These are phyloP conservation scores for Pueraria montana DNA, from an alignment of 306 rosid species.

Conservation along the genomic window DNA sequence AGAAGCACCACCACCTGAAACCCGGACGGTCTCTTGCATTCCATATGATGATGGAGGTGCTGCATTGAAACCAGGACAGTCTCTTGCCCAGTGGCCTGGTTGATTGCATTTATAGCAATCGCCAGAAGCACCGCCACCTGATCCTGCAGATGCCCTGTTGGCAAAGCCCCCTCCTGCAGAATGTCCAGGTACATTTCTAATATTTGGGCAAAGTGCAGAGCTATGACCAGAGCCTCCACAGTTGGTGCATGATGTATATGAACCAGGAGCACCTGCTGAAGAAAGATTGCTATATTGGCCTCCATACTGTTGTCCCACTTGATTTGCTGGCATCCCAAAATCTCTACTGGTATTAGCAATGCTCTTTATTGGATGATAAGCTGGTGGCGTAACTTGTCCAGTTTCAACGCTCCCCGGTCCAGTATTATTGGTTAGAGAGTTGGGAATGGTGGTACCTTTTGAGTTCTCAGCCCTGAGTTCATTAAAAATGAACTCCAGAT, in stretches of 20 bases:
- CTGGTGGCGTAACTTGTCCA: constrained; percentile 53
- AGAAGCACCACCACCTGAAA: too few species aligned
- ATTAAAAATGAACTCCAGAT: constrained; percentile 66
- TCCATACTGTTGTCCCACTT: constrained; percentile 58
- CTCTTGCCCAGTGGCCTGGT: constrained; percentile 87
- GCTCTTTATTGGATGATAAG: constrained; percentile 47
- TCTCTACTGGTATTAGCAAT: constrained; percentile 58
- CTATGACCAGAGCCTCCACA: constrained; percentile 84
- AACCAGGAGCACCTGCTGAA: constrained; percentile 53
- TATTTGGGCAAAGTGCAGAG: constrained; percentile 70
- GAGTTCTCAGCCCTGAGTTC: constrained; percentile 59
- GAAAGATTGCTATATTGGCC: constrained; percentile 58
- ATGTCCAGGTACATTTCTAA: constrained; percentile 55
- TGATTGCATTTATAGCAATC: constrained; percentile 88
- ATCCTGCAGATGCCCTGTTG: constrained; percentile 59
- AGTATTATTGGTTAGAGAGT: constrained; percentile 45
- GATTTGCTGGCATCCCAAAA: constrained; percentile 60
- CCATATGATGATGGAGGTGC: too few species aligned
- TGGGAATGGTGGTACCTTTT: constrained; percentile 48
- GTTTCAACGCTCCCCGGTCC: constrained; percentile 49
- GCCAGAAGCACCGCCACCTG: constrained; percentile 50
- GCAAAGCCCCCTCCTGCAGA: constrained; percentile 58
- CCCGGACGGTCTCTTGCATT: too few species aligned
- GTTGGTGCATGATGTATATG: constrained; percentile 61
- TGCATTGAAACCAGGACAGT: constrained; percentile 70